Percentiles rank a stretch among this genome's conserved stretches.
Conservation (phyloP, 306 rosid genomes). For the Oemleria cerasiformis region DNA sequence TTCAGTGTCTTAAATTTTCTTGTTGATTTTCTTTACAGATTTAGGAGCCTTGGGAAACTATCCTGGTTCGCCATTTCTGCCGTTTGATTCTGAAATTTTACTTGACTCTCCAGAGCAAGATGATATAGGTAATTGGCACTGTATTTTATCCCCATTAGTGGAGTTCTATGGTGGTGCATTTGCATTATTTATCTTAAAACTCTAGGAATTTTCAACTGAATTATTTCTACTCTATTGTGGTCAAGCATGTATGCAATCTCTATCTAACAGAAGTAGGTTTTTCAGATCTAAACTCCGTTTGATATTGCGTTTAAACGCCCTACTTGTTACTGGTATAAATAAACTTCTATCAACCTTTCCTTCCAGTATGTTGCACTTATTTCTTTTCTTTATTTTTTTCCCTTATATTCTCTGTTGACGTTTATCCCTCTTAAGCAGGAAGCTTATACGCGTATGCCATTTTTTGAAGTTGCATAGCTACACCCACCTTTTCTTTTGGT, state of each 20-base stretch:
- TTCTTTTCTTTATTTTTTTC: not conserved
- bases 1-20: not conserved
- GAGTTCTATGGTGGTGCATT: no score
- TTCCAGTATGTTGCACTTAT: no score
- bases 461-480: conserved; percentile 54
- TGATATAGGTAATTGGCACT: conserved; percentile 66
- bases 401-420: not conserved
- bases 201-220: no score
- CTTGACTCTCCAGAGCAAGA: conserved; percentile 93
- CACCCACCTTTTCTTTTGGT: conserved; percentile 43
- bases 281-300: no score
- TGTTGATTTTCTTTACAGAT: conserved; percentile 53
- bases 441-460: conserved; percentile 70
- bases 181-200: no score
- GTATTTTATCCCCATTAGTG: no score
- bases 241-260: no score
- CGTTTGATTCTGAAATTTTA: conserved; percentile 87
- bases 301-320: no score
- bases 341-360: no score
- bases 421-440: conserved; percentile 48
- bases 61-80: conserved; percentile 91
- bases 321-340: no score
- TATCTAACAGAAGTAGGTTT: no score
- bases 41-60: conserved; percentile 92
- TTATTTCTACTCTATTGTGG: no score